These are phyloP conservation scores for Pseudogymnoascus sp. DNA, from an alignment of 2,329 filamentous ascomycete species.

Conservation along the genomic window DNA sequence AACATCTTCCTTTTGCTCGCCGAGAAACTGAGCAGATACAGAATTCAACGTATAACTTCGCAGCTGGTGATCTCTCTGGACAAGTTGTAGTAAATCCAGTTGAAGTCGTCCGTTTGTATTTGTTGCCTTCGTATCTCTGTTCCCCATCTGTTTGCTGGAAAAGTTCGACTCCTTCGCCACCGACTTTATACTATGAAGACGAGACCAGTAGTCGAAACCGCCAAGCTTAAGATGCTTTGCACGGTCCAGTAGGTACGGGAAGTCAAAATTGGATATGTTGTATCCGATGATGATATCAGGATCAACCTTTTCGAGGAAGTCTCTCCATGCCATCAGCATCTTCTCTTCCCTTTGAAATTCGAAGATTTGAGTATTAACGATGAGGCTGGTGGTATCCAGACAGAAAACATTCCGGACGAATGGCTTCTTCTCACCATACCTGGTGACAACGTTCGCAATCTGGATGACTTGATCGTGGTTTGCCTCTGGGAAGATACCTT, in stretches of 20 bases:
- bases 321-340: constrained; percentile 88
- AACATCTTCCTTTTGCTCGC: constrained; percentile 97
- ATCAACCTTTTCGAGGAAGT: constrained; percentile 84
- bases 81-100: constrained; percentile 85
- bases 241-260: constrained; percentile 86
- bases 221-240: constrained; percentile 75
- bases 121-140: constrained; percentile 85
- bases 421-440: constrained; percentile 90
- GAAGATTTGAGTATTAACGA: constrained; percentile 89
- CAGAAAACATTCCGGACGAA: constrained; percentile 97
- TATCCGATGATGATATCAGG: constrained; percentile 98
- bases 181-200: constrained; percentile 66
- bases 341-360: constrained; percentile 75
- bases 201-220: constrained; percentile 81
- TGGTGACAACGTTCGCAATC: constrained; percentile 92
- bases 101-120: constrained; percentile 94
- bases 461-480: constrained; percentile 92
- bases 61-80: constrained; percentile 90
- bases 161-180: constrained; percentile 75
- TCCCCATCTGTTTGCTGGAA: constrained; percentile 97
- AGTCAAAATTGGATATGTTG: constrained; percentile 98
- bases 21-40: constrained; percentile 87
- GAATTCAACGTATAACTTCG: constrained; percentile 97
- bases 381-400: constrained; percentile 82
- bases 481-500: constrained; percentile 94